Base-by-base conservation (phyloP, 1,284 basidiomycete species). In the Sanghuangporus sanghuang region DNA sequence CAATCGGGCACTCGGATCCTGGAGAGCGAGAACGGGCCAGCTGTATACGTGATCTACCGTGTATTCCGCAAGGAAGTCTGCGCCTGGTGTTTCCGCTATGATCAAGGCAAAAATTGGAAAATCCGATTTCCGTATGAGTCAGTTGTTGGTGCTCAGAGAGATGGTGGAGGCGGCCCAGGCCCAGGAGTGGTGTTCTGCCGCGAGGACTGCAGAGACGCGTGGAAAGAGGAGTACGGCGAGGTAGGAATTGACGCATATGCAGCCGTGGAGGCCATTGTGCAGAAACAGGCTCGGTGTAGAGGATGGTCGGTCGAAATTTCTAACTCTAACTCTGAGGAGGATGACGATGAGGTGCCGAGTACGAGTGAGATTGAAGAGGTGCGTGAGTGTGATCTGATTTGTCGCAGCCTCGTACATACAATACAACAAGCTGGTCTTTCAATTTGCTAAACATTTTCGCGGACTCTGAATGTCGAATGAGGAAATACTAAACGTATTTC, bases 31-130 rank as follows among this genome's bases (percentile, higher is more conserved):
- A 18, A 21, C 38, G 16, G 36, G n/a, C 64, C 64, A n/a, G 60
- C 57, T 7, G 32, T 52, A 12, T 60, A 49, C 32, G 69, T 69
- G 12, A 61, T 69, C 14, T 68, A 67, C 56, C 61, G 63, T 16
- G 46, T 62, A 1, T 71, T 64, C 50, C 59, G 67, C 27, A 67
- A 67, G 53, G 69, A 71, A 56, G 68, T 66, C 40, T 71, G 69
- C 55, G 65, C 64, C 3, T 61, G 63, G 57, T 71, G 69, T 61
- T 71, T 69, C 42, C 46, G 40, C 11, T 71, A 71, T 63, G 66
- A 70, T n/a, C 38, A 48, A 32, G 69, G 69, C 14, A 56, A 61
- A 39, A 66, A 62, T 23, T 68, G 67, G 65, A 65, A 68, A 57
- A 27, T 49, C 32, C 44, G 53, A 56, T 23, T 23, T 23, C 23